A percentile compares a stretch with the other conserved stretches of the same genome.
phyloP scores from a whole-genome alignment of 345 rosid genomes.

The Heritiera littoralis region DNA sequence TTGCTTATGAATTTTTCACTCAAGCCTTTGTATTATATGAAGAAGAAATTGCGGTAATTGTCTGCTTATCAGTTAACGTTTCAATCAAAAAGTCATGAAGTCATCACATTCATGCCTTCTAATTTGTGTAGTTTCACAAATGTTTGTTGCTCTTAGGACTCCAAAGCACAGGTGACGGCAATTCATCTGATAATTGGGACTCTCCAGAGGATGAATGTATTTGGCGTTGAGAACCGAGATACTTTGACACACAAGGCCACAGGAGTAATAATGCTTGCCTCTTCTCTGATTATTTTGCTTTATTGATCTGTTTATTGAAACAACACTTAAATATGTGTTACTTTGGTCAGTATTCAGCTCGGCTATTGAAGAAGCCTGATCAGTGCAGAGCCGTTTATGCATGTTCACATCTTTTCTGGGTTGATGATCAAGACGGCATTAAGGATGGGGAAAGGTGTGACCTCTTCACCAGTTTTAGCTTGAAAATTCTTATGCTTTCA shows the following conservation, averaged over 20 bases:
- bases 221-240: constrained; percentile 86
- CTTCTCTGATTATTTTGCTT: constrained; percentile 16
- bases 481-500: not conserved
- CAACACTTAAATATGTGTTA: constrained; percentile 10
- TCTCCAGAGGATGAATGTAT: constrained; percentile 82
- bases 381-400: constrained; percentile 92
- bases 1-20: constrained; percentile 80
- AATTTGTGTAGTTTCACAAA: not conserved
- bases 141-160: constrained; percentile 51
- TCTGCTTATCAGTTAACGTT: not conserved
- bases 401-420: constrained; percentile 92
- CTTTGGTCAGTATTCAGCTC: constrained; percentile 70
- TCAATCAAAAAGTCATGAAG: not conserved
- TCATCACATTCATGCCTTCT: not conserved
- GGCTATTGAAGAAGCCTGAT: constrained; percentile 89
- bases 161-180: constrained; percentile 81
- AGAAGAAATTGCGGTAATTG: constrained; percentile 77
- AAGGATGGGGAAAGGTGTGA: constrained; percentile 85
- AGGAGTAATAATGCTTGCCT: constrained; percentile 53
- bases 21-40: constrained; percentile 82
- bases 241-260: constrained; percentile 92
- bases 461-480: constrained; percentile 14
- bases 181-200: constrained; percentile 78
- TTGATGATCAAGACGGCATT: constrained; percentile 60
- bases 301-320: not conserved